Conservation (phyloP, 1,139 yeast species). For the Lodderomyces parapsilosis region DNA sequence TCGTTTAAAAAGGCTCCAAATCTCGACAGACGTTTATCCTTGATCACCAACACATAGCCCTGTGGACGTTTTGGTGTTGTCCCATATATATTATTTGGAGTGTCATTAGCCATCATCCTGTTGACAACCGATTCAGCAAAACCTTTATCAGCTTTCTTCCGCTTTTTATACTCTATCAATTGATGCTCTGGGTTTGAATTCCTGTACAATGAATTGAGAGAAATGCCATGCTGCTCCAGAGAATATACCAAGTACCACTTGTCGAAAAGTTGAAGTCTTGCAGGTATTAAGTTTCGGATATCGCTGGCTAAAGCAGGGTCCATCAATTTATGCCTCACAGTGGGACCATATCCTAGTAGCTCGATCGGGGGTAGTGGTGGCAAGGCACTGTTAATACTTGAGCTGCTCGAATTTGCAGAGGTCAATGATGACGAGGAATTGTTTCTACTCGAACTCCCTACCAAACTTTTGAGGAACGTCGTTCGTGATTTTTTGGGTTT, state of each 20-base stretch:
- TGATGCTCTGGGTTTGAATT: conserved; percentile 36
- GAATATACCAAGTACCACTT: conserved; percentile 81
- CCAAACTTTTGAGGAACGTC: conserved; percentile 12
- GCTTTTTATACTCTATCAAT: conserved; percentile 20
- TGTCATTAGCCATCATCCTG: conserved; percentile 25
- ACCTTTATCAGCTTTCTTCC: conserved; percentile 26
- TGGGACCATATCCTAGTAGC: conserved; percentile 53
- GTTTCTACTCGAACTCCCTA: conserved; percentile 10
- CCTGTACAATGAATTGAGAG: conserved; percentile 71
- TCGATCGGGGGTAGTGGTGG: conserved; percentile 37
- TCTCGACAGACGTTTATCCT: conserved; percentile 58
- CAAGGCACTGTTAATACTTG: conserved; percentile 11
- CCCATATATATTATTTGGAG: conserved; percentile 10
- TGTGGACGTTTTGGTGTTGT: conserved; percentile 37
- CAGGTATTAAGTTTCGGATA: conserved; percentile 69
- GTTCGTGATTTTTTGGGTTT: conserved; percentile 9
- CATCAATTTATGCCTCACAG: conserved; percentile 59
- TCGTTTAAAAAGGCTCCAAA: conserved; percentile 90
- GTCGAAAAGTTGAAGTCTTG: conserved; percentile 71
- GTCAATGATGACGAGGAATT: conserved; percentile 10
- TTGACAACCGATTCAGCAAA: conserved; percentile 38
- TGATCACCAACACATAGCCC: conserved; percentile 71
- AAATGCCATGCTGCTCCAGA: conserved; percentile 88
- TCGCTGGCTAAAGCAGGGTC: conserved; percentile 66
- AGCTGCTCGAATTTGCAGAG: conserved; percentile 6